phyloP scores from a whole-genome alignment of 768 basidiomycete species.

The Boletus pseudopeckii region DNA sequence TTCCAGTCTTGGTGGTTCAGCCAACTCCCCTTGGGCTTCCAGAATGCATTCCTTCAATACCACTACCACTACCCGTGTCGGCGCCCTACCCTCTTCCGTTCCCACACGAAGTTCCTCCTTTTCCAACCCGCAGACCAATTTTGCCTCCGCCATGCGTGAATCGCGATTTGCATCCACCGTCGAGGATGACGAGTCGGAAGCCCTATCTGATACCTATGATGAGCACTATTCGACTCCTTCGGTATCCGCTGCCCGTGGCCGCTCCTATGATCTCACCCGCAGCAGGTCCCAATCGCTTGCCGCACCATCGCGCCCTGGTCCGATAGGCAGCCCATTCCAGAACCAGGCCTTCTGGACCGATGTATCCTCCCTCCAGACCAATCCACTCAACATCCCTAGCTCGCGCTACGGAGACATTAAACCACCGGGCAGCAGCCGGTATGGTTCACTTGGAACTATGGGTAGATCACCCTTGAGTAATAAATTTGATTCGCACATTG shows the following conservation, averaged over 20 bases:
- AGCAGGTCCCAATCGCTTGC: conserved; percentile 79
- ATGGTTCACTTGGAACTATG: conserved; percentile 55
- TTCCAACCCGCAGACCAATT: conserved; percentile 54
- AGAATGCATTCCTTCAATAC: conserved; percentile 45
- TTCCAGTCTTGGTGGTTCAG: conserved; percentile 40
- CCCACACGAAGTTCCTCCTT: conserved; percentile 70
- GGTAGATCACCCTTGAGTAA: conserved; percentile 56
- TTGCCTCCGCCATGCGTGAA: conserved; percentile 65
- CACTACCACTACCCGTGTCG: conserved; percentile 35
- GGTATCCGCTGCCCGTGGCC: conserved; percentile 44
- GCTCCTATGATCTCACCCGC: conserved; percentile 65
- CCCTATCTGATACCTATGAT: conserved; percentile 59
- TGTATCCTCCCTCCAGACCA: conserved; percentile 43
- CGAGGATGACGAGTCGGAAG: conserved; percentile 78
- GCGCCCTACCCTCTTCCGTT: conserved; percentile 46
- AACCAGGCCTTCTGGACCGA: conserved; percentile 54
- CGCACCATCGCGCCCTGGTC: conserved; percentile 48
- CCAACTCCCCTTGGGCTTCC: conserved; percentile 38
- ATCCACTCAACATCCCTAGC: conserved; percentile 54
- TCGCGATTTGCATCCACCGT: conserved; percentile 70
- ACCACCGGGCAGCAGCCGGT: conserved; percentile 60
- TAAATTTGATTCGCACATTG: conserved; percentile 45
- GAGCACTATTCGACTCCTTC: conserved; percentile 49
- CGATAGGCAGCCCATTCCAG: conserved; percentile 49
- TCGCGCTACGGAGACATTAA: conserved; percentile 59